Evolutionary conservation across 1,284 basidiomycete genomes (phyloP), one percentile per base, ranked within the genome.

Genomic region (Cutaneotrichosporon sp.): DNA sequence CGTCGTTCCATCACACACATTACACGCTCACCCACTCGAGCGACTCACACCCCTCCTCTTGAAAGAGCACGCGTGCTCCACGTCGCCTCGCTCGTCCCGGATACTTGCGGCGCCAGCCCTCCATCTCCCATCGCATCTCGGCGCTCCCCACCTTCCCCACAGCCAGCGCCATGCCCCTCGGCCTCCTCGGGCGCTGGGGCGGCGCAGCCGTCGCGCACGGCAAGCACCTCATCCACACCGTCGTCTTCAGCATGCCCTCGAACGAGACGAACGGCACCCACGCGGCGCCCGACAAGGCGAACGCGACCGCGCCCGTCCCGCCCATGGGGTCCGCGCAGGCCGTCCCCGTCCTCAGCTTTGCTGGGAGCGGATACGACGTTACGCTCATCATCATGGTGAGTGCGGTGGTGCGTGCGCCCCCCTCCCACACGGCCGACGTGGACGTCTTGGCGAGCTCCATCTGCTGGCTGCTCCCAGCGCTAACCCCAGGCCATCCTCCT

Each of bases 261-360:
- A 50, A 50, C 16, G 14, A 13, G 8, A 69, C 75, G 6, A 52
- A 47, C 29, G 54, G 29, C 20, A 56, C 54, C 29, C n/a, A n/a
- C n/a, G n/a, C n/a, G n/a, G 29, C 29, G 49, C 33, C 97, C 42
- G 82, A 43, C 24, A 25, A 34, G 36, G 47, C 34, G 14, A 52
- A 43, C 51, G 25, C 36, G 24, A 58, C 42, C 11, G 33, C 25
- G 6, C 22, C 38, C 8, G 50, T 6, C 42, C 22, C n/a, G n/a
- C n/a, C 10, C 24, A 20, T 25, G 3, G 45, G 16, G 27, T 31
- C 9, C 3, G 4, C 29, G 20, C 46, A 20, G 18, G 13, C 46
- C 7, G 18, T 20, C 8, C 34, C 18, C 18, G n/a, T 46, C 31
- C 10, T 24, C 5, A 25, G 27, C 46, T 76, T 77, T 54, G 68